These are phyloP conservation scores for Teratosphaeria epicoccoides DNA, from an alignment of 2,329 filamentous ascomycete genomes.

Conservation along the genomic window DNA sequence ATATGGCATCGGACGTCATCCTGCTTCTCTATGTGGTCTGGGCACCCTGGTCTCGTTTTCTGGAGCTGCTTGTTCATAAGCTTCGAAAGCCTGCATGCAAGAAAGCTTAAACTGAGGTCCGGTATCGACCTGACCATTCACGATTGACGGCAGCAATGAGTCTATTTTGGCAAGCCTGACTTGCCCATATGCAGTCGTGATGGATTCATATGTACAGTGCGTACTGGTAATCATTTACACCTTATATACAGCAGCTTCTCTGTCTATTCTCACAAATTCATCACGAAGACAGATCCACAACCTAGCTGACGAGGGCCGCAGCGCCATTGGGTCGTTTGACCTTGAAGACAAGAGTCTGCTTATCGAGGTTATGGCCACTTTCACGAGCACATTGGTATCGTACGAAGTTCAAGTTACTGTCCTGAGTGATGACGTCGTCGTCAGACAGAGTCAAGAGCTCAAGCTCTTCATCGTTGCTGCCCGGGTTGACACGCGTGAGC, in stretches of 20 bases:
- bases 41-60: neutral
- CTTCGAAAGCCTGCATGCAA: neutral
- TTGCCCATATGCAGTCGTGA: neutral
- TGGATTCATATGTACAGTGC: neutral
- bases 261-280: neutral
- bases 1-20: neutral
- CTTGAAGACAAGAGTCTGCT: slow-evolving; percentile 54
- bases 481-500: slow-evolving; percentile 43
- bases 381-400: slow-evolving; percentile 45
- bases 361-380: slow-evolving; percentile 49
- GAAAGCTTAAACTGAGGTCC: too few relatives aligned
- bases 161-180: neutral
- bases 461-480: slow-evolving; percentile 46
- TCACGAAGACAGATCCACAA: slow-evolving; percentile 5
- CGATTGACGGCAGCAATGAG: neutral
- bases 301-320: neutral
- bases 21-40: neutral
- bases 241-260: neutral
- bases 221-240: neutral
- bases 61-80: neutral
- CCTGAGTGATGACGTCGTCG: slow-evolving; percentile 66
- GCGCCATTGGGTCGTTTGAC: slow-evolving; percentile 36
- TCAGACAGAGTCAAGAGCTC: slow-evolving; percentile 59
- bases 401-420: slow-evolving; percentile 53
- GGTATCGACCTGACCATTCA: neutral